These are phyloP conservation scores for Arthrobotrys musiformis DNA, from an alignment of 2,329 filamentous ascomycete species.

Conservation along the genomic window DNA sequence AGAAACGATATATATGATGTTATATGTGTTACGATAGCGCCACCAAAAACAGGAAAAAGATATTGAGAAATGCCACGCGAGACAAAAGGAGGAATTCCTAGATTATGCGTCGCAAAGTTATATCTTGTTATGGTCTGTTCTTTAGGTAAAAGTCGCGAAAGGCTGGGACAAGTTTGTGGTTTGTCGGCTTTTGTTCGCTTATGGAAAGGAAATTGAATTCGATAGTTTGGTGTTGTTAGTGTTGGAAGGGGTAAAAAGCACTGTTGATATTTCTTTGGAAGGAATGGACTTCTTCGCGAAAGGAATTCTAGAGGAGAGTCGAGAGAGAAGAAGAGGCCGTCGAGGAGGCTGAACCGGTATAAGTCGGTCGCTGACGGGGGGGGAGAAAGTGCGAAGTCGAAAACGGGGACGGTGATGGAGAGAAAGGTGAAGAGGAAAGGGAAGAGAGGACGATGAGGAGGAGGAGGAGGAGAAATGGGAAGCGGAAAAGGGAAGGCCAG, in stretches of 20 bases:
- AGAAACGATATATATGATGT: constrained; percentile 29
- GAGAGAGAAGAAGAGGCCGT: constrained; percentile 17
- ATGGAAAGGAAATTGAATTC: constrained; percentile 6
- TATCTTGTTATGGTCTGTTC: not conserved
- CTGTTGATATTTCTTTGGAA: constrained; percentile 26
- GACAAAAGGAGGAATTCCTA: constrained; percentile 10
- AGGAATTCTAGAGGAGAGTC: constrained; percentile 32
- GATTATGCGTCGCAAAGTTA: constrained; percentile 34
- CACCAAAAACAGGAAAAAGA: constrained; percentile 6
- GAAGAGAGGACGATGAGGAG: constrained; percentile 13
- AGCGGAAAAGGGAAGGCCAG: constrained; percentile 46
- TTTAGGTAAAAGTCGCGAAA: constrained; percentile 51
- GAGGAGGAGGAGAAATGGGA: constrained; percentile 14
- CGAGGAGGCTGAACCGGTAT: constrained; percentile 33
- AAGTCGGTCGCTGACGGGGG: constrained; percentile 33
- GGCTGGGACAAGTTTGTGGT: not conserved
- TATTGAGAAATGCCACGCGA: constrained; percentile 39
- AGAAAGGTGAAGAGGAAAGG: constrained; percentile 12
- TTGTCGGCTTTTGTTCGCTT: constrained; percentile 41
- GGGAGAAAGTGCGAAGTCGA: constrained; percentile 30
- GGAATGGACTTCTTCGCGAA: constrained; percentile 50
- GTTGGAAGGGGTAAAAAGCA: constrained; percentile 5
- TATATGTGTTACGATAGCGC: constrained; percentile 9
- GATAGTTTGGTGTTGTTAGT: not conserved
- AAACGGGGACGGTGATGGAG: constrained; percentile 40